Conservation (phyloP, 768 basidiomycete genomes). For the Leucosporidium yakuticum region DNA sequence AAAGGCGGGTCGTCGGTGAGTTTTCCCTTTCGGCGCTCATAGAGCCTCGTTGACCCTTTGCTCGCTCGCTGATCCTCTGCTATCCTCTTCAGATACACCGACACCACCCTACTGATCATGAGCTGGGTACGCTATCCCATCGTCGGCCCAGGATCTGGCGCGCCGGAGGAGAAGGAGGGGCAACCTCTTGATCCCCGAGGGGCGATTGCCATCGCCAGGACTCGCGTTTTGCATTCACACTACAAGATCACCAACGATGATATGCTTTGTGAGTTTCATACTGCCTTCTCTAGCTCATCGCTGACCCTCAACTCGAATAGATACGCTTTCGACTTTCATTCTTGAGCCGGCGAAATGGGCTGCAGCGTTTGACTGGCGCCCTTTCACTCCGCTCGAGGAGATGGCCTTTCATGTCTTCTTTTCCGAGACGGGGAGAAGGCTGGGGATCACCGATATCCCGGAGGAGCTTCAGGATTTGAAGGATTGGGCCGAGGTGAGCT, state of each 20-base stretch:
- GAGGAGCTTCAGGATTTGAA: slow-evolving; percentile 45
- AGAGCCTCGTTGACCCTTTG: background rate
- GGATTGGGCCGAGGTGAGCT: slow-evolving; percentile 47
- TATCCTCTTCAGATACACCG: background rate
- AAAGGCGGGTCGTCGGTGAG: background rate
- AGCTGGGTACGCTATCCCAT: background rate
- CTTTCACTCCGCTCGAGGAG: background rate
- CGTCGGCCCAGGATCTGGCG: background rate
- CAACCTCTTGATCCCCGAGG: background rate
- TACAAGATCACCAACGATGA: background rate
- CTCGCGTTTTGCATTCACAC: background rate
- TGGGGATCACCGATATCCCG: slow-evolving; percentile 53
- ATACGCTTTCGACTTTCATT: background rate
- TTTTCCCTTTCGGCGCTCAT: background rate
- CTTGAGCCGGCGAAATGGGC: background rate
- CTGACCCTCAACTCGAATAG: background rate
- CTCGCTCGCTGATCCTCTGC: background rate
- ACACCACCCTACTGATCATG: background rate
- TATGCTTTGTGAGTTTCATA: background rate
- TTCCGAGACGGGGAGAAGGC: slow-evolving; percentile 49
- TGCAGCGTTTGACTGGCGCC: background rate
- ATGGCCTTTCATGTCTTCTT: slow-evolving; percentile 39
- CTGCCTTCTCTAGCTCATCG: background rate
- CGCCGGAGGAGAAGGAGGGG: background rate
- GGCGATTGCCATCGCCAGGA: background rate